Conservation (phyloP, 768 basidiomycete genomes). For the Mycena metata region DNA sequence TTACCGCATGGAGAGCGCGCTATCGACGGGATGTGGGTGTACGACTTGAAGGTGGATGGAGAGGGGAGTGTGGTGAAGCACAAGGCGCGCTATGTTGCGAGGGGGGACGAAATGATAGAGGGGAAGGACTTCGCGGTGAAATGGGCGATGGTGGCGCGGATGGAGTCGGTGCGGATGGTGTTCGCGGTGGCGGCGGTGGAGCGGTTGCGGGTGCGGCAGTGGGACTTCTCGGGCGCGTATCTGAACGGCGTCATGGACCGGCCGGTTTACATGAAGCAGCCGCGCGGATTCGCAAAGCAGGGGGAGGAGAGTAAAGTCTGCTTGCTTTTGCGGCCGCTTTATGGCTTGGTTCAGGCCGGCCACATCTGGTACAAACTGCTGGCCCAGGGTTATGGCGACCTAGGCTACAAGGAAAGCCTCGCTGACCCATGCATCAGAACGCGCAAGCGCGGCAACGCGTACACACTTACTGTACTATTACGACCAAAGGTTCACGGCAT, state of each 20-base stretch:
- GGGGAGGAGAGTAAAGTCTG: not conserved
- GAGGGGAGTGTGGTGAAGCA: conserved; percentile 47
- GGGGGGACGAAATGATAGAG: conserved; percentile 41
- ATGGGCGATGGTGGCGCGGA: conserved; percentile 14
- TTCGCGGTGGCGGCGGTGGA: not conserved
- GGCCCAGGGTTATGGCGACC: not conserved
- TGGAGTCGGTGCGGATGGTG: conserved; percentile 13
- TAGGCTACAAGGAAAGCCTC: not conserved
- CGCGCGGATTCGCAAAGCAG: not conserved
- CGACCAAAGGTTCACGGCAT: no score
- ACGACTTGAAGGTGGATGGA: conserved; percentile 50
- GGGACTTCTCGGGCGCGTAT: not conserved
- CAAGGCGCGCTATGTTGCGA: conserved; percentile 57
- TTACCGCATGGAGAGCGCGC: conserved; percentile 35
- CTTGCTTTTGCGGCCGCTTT: not conserved
- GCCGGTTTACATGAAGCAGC: not conserved
- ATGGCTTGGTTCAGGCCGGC: not conserved
- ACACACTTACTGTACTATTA: no score
- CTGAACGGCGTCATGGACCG: not conserved
- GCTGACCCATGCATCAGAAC: conserved; percentile 11
- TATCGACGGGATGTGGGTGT: conserved; percentile 51
- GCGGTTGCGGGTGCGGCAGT: conserved; percentile 2
- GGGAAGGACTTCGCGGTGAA: conserved; percentile 14
- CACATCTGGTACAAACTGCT: not conserved
- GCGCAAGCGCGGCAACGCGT: not conserved